Evolutionary conservation across 441 rosid genomes (phyloP), one percentile per base, ranked within the genome.

Genomic region (Arabidopsis hybrid): DNA sequence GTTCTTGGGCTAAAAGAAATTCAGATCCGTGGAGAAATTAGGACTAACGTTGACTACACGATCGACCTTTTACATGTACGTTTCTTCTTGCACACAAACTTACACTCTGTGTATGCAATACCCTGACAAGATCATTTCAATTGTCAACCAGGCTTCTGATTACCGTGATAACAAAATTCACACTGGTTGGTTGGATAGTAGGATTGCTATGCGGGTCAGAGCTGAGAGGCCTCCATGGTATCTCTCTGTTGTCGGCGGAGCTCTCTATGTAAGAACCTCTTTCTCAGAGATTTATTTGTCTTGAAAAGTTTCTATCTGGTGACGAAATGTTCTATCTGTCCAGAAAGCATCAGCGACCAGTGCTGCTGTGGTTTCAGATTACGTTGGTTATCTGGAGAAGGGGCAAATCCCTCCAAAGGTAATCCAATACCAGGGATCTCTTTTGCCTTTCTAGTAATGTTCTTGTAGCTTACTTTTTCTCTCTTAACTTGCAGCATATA

Each of bases 391-490:
- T 80, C 95, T 96, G 47, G 99, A 96, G 80, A 96, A 96, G 86
- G 99, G 99, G 43, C 99, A 96, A 89, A 94, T 96, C 69, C 99
- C 99, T 77, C 99, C 99, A 67, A 96, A 92, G 99, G 99, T 96
- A 81, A 56, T 17, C 52, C 16, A 35, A 18, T 47, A 26, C 59
- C 76, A 55, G 55, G 51, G 17, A 26, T 51, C 40, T 56, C 31
- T 40, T 49, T 55, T 57, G 34, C 39, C 36, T 66, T 40, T 60
- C 32, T 42, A 18, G 17, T 58, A 57, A 60, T 59, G 10, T 6
- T 63, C 49, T 66, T 68, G 67, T 40, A 70, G 65, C 74, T 61
- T 58, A 65, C 69, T 65, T 79, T 71, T 70, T 65, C 77, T 80
- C 59, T 73, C 40, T 77, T 67, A 61, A 57, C 67, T 81, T 83